Evolutionary conservation across 176 grass and related monocot species (phyloP), one percentile per base, ranked within the genome.

Genomic region (Canna indica): DNA sequence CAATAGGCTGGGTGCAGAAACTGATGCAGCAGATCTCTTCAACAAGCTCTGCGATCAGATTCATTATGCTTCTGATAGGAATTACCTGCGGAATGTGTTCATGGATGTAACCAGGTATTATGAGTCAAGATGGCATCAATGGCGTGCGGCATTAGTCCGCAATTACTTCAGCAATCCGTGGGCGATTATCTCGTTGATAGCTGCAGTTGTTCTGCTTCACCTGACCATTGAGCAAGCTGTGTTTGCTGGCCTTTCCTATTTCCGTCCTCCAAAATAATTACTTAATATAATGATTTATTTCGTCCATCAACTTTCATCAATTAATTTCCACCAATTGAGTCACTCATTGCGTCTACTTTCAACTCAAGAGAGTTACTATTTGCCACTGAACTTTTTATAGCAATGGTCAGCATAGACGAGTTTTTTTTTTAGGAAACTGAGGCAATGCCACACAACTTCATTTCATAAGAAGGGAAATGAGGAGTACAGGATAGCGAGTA

Each of bases 131-230:
- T 79, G 53, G 28, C 68, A 47, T 11, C 33, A 28, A 14, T 63
- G 45, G 18, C 28, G 76, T 12, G 76, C 52, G 2, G 33, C 11
- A 47, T 62, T 79, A n/a, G 24, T 63, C 31, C 33, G n/a, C 5
- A 25, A 63, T 24, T 79, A 79, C 53, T 79, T 79, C 36, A 79
- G 27, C 67, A 71, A 57, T 64, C 67, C 76, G 8, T 79, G 67
- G 67, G 47, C 36, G 4, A 24, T 72, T 39, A 36, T 79, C 4
- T 63, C 76, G 12, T 31, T 71, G 0, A 0, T 72, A 6, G 64
- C 38, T 18, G 76, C 67, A 42, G 7, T 31, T 42, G 0, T 72
- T 22, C 5, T 79, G 9, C 26, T 79, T 20, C 1, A 35, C 59
- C 67, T 79, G 18, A 79, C 76, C 46, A 10, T 63, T n/a, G 2